phyloP scores from a whole-genome alignment of 768 basidiomycete genomes.

The Lactifluus hygrophoroides region DNA sequence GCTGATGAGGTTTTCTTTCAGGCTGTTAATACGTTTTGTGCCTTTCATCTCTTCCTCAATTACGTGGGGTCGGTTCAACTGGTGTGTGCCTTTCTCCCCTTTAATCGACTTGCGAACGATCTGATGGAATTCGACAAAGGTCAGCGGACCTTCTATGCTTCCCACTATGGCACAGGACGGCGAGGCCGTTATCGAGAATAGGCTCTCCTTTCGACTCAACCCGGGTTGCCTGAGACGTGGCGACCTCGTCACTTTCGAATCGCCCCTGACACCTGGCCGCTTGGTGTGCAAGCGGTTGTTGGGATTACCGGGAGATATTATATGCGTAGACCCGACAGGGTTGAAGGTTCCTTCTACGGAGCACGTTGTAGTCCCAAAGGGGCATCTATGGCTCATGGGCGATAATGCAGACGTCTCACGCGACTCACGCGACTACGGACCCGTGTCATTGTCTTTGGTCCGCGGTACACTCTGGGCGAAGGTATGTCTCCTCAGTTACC shows the following conservation, averaged over 20 bases:
- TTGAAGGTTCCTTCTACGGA: constrained; percentile 51
- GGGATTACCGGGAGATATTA: constrained; percentile 80
- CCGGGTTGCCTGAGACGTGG: constrained; percentile 53
- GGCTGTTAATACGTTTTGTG: constrained; percentile 43
- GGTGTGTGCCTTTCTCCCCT: constrained; percentile 29
- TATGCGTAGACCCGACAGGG: constrained; percentile 85
- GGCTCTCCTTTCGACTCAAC: constrained; percentile 43
- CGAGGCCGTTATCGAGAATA: constrained; percentile 58
- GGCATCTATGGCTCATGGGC: constrained; percentile 85
- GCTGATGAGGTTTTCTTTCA: constrained; percentile 29
- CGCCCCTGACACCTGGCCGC: constrained; percentile 57
- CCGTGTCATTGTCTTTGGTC: constrained; percentile 76
- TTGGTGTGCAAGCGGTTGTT: constrained; percentile 84
- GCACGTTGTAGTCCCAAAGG: constrained; percentile 72
- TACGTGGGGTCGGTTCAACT: constrained; percentile 49
- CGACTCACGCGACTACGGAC: constrained; percentile 91
- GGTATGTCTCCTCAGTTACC: constrained; percentile 35
- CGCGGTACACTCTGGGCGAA: constrained; percentile 56
- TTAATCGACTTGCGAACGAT: background rate
- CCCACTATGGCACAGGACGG: constrained; percentile 56
- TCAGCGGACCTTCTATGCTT: constrained; percentile 71
- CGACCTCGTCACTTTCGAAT: constrained; percentile 64
- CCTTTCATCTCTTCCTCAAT: constrained; percentile 53
- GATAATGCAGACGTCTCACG: constrained; percentile 79
- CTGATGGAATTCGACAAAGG: constrained; percentile 33